Conservation (phyloP, 2,329 filamentous ascomycete species). For the Arthrinium phaeospermum region DNA sequence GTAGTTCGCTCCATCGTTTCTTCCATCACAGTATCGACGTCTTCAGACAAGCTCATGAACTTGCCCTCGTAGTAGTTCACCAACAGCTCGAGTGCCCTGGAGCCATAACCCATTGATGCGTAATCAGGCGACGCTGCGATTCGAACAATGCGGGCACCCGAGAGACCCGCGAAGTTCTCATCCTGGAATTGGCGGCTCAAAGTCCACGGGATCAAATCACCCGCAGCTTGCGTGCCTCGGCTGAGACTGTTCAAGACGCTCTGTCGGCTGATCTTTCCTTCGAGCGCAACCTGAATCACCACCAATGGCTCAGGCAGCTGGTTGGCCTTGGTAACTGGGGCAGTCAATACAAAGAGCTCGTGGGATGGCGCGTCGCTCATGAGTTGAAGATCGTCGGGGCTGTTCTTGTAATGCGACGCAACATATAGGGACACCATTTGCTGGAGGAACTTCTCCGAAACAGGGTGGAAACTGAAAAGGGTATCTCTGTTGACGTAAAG, state of each 20-base stretch:
- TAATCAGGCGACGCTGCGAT: conserved; percentile 98
- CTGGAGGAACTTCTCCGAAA: conserved; percentile 95
- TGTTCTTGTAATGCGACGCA: conserved; percentile 86
- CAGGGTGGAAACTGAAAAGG: conserved; percentile 95
- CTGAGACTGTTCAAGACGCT: conserved; percentile 91
- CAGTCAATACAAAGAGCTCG: conserved; percentile 92
- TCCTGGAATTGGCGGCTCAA: conserved; percentile 98
- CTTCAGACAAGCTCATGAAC: conserved; percentile 83
- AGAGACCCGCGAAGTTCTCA: conserved; percentile 91
- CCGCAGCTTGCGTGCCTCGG: conserved; percentile 85
- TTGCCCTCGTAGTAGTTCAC: conserved; percentile 95
- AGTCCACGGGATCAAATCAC: conserved; percentile 96
- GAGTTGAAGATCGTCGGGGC: conserved; percentile 61
- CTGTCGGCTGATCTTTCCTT: conserved; percentile 92
- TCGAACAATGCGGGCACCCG: conserved; percentile 87
- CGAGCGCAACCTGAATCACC: conserved; percentile 91
- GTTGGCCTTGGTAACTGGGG: conserved; percentile 78
- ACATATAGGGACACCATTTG: conserved; percentile 99
- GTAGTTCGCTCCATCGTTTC: conserved; percentile 79
- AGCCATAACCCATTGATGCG: conserved; percentile 89
- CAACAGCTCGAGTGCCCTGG: conserved; percentile 84
- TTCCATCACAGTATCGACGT: conserved; percentile 58
- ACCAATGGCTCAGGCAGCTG: conserved; percentile 91
- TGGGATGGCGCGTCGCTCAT: conserved; percentile 98
- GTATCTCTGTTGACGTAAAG: conserved; percentile 96